Evolutionary conservation across 2,329 filamentous ascomycete species (phyloP), one percentile per base, ranked within the genome.

Genomic region (Dactylellina haptotyla): DNA sequence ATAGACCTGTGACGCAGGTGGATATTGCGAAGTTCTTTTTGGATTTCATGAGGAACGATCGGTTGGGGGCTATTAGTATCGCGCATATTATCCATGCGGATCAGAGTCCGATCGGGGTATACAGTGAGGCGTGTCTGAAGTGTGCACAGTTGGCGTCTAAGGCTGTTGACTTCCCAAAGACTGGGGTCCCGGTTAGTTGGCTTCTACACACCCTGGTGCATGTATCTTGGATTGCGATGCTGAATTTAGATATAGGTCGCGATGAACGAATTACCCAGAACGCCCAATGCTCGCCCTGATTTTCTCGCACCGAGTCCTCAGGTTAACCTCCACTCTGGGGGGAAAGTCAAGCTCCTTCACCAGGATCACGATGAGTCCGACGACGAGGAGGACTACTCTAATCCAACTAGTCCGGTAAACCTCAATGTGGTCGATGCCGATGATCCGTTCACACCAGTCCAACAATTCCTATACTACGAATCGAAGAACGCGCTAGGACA

Each of bases 1-100:
- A 84, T 5, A 83, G 89, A 0, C 75, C 81, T 0, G 90, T 96
- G 0, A 80, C 80, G 1, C 80, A 80, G 1, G 79, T 85, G 0
- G 91, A 96, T 76, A 95, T 96, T 82, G 88, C 87, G 0, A 83
- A 90, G 9, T 95, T 94, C 80, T 95, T 96, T 75, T 84, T 96
- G n/a, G 83, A 88, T 14, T 92, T 92, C 73, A 91, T 92, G 87
- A 83, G 85, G 72, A 87, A 85, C 0, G 88, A 91, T 76, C 84
- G 87, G 16, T 80, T 91, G 1, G 89, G 88, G 0, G 79, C 88
- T 46, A 90, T 92, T 76, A 88, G 89, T 0, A 87, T 81, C 0
- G 81, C 84, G 1, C 90, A 92, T 77, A 84, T 88, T 76, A 84
- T 90, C 0, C 78, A 90, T 14, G 87, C 89, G 0, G 90, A 92